Conservation (phyloP, 495 filamentous ascomycete species). For the Aspergillus leporis region DNA sequence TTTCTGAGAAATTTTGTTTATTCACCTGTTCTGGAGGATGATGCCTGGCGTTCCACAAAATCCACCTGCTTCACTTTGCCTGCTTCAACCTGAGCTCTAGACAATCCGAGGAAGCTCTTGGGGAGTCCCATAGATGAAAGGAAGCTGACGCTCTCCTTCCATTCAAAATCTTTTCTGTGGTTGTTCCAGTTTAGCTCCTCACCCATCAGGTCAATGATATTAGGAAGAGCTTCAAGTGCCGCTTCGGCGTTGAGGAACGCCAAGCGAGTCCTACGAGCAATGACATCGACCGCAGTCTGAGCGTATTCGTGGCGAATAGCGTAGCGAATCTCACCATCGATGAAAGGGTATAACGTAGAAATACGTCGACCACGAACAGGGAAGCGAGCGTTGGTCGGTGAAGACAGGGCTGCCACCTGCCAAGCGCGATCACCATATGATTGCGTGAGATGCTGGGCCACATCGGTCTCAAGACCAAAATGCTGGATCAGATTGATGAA, state of each 20-base stretch:
- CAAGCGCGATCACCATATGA: conserved; percentile 96
- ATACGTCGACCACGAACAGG: conserved; percentile 86
- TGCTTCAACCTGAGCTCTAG: conserved; percentile 74
- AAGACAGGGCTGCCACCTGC: conserved; percentile 85
- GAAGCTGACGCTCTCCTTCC: conserved; percentile 77
- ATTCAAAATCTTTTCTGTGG: conserved; percentile 76
- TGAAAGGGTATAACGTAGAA: conserved; percentile 81
- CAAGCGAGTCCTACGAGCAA: conserved; percentile 83
- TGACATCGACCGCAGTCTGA: conserved; percentile 87
- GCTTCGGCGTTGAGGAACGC: conserved; percentile 97
- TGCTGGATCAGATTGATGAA: conserved; percentile 99
- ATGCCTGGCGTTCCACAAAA: conserved; percentile 68
- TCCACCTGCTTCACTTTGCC: conserved; percentile 72
- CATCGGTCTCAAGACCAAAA: conserved; percentile 92
- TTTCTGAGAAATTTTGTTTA: conserved; percentile 10
- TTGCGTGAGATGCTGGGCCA: conserved; percentile 84
- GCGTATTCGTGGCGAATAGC: conserved; percentile 90
- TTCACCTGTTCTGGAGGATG: conserved; percentile 75
- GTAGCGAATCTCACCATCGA: conserved; percentile 96
- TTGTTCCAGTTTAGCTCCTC: conserved; percentile 83
- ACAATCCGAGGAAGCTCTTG: conserved; percentile 67
- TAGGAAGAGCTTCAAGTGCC: conserved; percentile 84
- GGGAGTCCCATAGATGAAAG: conserved; percentile 87
- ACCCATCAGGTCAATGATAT: conserved; percentile 89
- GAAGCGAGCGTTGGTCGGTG: conserved; percentile 80